Evolutionary conservation across 176 grass and related monocot species (phyloP).

Genomic region (Saccharum spontaneum): DNA sequence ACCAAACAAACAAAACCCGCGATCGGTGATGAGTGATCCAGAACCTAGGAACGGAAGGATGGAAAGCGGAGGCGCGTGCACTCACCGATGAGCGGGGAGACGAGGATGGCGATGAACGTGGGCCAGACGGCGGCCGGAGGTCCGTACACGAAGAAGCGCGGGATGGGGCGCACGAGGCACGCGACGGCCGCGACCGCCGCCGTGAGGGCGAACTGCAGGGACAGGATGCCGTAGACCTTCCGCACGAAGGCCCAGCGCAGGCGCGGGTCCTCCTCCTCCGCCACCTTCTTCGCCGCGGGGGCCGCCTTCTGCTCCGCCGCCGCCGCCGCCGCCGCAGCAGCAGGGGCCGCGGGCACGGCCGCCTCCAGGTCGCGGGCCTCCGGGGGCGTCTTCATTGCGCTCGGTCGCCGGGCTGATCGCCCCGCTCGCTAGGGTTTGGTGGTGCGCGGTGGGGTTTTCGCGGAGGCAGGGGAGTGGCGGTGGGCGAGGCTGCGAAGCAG

Average conservation of each 20-base stretch:
- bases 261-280: slow-evolving; percentile 55
- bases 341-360: background rate
- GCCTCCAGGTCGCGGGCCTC: slow-evolving; percentile 10
- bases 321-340: background rate
- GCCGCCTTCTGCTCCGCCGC: background rate
- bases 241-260: slow-evolving; percentile 67
- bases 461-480: background rate
- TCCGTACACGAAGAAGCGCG: slow-evolving; percentile 30
- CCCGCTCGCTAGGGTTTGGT: slow-evolving; percentile 30
- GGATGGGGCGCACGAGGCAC: slow-evolving; percentile 35
- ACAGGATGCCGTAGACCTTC: slow-evolving; percentile 64
- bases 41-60: too few relatives aligned
- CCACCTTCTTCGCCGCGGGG: slow-evolving; percentile 10
- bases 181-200: slow-evolving; percentile 30
- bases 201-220: slow-evolving; percentile 50
- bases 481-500: background rate
- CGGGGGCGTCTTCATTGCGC: slow-evolving; percentile 18
- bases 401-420: background rate
- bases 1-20: background rate
- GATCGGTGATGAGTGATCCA: background rate
- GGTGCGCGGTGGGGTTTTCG: background rate
- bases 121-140: slow-evolving; percentile 27
- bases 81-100: slow-evolving; percentile 51
- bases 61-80: too few relatives aligned
- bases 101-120: slow-evolving; percentile 36